phyloP scores from a whole-genome alignment of 1,284 basidiomycete species.

The Inonotus hispidus region DNA sequence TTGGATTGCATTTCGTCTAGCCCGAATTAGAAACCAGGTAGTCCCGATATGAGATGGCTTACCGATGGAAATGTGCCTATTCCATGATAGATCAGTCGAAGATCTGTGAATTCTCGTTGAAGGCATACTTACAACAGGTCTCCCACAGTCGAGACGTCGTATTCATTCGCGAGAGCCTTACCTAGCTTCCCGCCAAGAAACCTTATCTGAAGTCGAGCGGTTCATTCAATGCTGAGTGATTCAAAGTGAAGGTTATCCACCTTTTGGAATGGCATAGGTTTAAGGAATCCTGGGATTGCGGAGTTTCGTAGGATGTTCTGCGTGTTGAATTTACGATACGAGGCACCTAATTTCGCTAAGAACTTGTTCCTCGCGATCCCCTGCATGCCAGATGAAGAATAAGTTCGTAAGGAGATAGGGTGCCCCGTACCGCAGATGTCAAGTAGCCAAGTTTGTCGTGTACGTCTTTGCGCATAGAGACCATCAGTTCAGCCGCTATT shows the following conservation, averaged over 20 bases:
- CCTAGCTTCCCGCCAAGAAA: constrained; percentile 96
- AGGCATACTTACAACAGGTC: constrained; percentile 67
- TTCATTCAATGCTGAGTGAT: not conserved
- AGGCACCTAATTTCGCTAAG: constrained; percentile 87
- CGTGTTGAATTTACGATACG: constrained; percentile 84
- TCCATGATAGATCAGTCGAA: not conserved
- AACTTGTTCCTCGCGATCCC: constrained; percentile 95
- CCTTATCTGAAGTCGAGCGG: constrained; percentile 62
- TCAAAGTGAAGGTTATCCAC: constrained; percentile 33
- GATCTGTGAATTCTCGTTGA: not conserved
- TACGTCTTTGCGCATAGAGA: constrained; percentile 67
- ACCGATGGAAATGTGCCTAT: constrained; percentile 46
- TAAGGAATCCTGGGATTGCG: constrained; percentile 81
- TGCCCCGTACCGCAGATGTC: constrained; percentile 75
- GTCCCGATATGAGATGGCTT: constrained; percentile 16
- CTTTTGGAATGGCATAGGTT: constrained; percentile 83
- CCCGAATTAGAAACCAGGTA: not conserved
- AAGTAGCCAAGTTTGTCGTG: constrained; percentile 81
- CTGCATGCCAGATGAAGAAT: constrained; percentile 30
- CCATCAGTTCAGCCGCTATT: constrained; percentile 87
- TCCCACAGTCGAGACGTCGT: constrained; percentile 82
- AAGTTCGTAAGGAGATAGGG: not conserved
- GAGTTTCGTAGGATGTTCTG: constrained; percentile 82
- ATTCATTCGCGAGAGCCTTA: constrained; percentile 80
- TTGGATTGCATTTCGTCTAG: constrained; percentile 77